Evolutionary conservation across 768 basidiomycete species (phyloP), one percentile per base, ranked within the genome.

Genomic region (Favolaschia claudopus): DNA sequence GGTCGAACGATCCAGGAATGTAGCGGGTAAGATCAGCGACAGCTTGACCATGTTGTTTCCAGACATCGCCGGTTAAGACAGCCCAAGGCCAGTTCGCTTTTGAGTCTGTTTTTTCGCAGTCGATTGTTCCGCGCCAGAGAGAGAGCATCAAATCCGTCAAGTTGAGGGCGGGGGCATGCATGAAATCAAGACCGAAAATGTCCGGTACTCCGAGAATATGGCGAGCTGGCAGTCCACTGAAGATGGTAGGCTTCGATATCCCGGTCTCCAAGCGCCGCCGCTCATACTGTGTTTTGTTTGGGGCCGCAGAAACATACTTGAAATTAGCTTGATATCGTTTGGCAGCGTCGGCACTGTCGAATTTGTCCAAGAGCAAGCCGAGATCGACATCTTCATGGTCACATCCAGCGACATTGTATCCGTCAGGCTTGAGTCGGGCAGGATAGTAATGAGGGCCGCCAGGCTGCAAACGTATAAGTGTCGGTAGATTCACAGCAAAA

Each of bases 1-100:
- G 43, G 31, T 70, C 66, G 65, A 74, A 74, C 1, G 66, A 71
- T 1, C 81, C 78, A 5, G 75, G 72, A 45, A 82, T 70, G 22
- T 72, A 73, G 44, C 52, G 59, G 5, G 51, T 61, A 2, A 62
- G 31, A 9, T 55, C 37, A 9, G 65, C 67, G 24, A 73, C 70
- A 1, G 15, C 25, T 25, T 50, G 19, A 20, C 71, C 72, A 52
- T 72, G 70, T 10, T 25, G 37, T 17, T 57, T 57, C 70, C 71
- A 72, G 1, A 62, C 43, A 0, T 57, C 44, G 1, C 27, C 55
- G 7, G 47, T 31, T 3, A 72, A 49, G 0, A 60, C 65, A 13
- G 60, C 66, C 68, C 69, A 74, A 2, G 31, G 24, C 70, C 68
- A 74, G 5, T 38, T 58, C 2, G 15, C 24, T 19, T 19, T 52